Percentiles rank a stretch among this genome's conserved stretches.
Conservation (phyloP, 352 stramenopile species). For the Globisporangium mamillatum region DNA sequence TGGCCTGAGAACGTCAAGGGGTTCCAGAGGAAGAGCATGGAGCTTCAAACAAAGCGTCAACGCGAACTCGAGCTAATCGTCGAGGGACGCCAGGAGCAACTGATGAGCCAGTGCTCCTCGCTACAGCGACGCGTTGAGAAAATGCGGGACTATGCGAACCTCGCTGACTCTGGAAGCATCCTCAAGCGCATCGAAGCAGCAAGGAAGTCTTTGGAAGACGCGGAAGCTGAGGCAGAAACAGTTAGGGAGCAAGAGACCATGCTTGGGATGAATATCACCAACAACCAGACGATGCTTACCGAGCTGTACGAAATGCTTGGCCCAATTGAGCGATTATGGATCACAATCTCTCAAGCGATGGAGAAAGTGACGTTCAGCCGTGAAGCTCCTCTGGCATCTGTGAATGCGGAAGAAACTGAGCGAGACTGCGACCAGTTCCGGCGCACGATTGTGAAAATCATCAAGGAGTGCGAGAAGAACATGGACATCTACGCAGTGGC, state of each 20-base stretch:
- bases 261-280: constrained; percentile 79
- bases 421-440: constrained; percentile 87
- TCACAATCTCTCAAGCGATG: constrained; percentile 76
- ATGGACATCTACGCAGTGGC: constrained; percentile 78
- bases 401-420: constrained; percentile 86
- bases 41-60: constrained; percentile 89
- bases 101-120: constrained; percentile 70
- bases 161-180: constrained; percentile 75
- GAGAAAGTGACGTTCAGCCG: constrained; percentile 72
- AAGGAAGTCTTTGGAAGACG: constrained; percentile 78
- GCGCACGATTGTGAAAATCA: constrained; percentile 85
- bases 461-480: constrained; percentile 90
- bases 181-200: constrained; percentile 79
- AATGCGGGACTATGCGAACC: constrained; percentile 85
- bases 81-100: constrained; percentile 86
- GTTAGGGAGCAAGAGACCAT: constrained; percentile 89
- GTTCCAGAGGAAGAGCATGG: constrained; percentile 89
- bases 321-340: constrained; percentile 89
- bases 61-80: constrained; percentile 88
- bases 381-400: constrained; percentile 53
- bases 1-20: constrained; percentile 91
- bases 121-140: constrained; percentile 89
- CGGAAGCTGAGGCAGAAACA: constrained; percentile 74
- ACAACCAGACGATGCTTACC: constrained; percentile 74
- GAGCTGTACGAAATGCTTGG: constrained; percentile 76